Conservation (phyloP, 1,139 yeast species). For the Hemisphaericaspora xylofermentans region DNA sequence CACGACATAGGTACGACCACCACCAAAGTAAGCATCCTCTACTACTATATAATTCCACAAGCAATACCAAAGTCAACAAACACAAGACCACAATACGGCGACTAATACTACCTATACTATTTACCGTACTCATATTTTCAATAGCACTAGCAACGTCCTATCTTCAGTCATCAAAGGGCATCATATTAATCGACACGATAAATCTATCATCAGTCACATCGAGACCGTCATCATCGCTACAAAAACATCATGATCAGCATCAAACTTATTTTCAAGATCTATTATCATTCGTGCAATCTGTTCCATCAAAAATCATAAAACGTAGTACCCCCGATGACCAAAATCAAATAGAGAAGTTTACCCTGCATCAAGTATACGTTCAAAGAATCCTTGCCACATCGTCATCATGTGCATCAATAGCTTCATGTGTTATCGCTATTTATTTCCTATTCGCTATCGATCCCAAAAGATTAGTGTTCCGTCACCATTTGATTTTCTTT, state of each 20-base stretch:
- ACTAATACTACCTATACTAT: background rate
- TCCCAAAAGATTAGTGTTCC: constrained; percentile 58
- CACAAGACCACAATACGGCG: background rate
- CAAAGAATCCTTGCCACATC: constrained; percentile 56
- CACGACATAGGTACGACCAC: background rate
- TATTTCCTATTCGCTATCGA: constrained; percentile 61
- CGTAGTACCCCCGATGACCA: constrained; percentile 2
- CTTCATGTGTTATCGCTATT: constrained; percentile 53
- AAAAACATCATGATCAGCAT: background rate
- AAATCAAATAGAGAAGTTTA: constrained; percentile 27
- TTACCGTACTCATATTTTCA: background rate
- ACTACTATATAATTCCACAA: too few relatives aligned
- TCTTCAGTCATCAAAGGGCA: background rate
- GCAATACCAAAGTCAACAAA: background rate
- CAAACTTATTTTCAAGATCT: background rate
- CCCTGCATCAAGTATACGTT: constrained; percentile 24
- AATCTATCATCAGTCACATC: background rate
- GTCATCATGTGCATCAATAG: constrained; percentile 57
- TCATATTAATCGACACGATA: background rate
- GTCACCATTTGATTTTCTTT: constrained; percentile 71
- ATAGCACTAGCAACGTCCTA: background rate
- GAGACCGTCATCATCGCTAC: background rate
- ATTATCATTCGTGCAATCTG: background rate
- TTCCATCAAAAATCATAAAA: constrained; percentile 4
- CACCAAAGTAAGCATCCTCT: background rate